phyloP scores from a whole-genome alignment of 257 asterid genomes.

The Ligustrum vulgare region DNA sequence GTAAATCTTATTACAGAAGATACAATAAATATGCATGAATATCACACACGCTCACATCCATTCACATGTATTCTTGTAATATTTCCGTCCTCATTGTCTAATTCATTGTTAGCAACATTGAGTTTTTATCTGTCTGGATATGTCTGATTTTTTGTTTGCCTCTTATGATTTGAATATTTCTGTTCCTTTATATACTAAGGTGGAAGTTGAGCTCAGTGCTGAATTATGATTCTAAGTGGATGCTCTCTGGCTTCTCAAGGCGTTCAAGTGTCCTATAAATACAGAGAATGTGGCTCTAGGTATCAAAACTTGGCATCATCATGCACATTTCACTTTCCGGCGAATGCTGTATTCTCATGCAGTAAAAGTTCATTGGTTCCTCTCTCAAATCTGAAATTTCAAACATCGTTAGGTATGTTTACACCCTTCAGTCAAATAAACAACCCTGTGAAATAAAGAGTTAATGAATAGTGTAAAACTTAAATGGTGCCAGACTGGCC shows the following conservation, averaged over 20 bases:
- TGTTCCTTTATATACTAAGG: constrained; percentile 14
- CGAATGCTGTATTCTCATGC: constrained; percentile 26
- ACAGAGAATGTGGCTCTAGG: constrained; percentile 31
- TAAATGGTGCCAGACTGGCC: not conserved
- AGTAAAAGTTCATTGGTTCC: constrained; percentile 27
- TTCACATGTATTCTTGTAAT: not conserved
- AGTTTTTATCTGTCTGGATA: not conserved
- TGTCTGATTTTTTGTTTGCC: not conserved
- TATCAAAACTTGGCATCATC: constrained; percentile 27
- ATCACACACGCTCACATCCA: not conserved
- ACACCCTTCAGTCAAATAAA: not conserved
- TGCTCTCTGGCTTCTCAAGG: constrained; percentile 41
- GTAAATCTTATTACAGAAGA: not conserved
- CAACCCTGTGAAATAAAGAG: not conserved
- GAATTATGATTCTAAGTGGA: constrained; percentile 56
- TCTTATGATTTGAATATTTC: not conserved
- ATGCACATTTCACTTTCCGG: constrained; percentile 8
- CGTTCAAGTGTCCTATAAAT: constrained; percentile 30
- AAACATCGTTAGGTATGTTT: constrained; percentile 45
- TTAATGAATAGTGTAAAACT: not conserved
- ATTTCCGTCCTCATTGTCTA: not conserved
- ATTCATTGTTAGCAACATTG: not conserved
- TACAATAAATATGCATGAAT: not conserved
- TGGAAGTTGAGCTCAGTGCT: constrained; percentile 25
- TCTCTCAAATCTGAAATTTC: constrained; percentile 21